Evolutionary conservation across 768 basidiomycete genomes (phyloP), one percentile per base, ranked within the genome.

Genomic region (Suillus cothurnatus): DNA sequence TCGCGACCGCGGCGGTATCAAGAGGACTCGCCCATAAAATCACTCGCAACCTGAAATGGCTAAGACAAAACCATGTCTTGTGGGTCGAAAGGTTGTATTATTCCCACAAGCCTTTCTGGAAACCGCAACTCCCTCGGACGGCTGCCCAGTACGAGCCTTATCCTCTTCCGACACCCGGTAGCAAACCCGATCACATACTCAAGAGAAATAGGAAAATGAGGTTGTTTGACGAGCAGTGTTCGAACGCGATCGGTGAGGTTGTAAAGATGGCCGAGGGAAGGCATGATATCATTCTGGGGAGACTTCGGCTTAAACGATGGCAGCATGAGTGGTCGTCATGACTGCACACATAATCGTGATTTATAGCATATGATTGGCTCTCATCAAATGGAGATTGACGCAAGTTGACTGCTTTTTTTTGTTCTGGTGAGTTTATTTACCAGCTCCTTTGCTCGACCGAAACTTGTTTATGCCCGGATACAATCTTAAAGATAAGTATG

Each of bases 21-120:
- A 84, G 89, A 32, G 91, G 91, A 17, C 75, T 90, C 17, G 74
- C 90, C 14, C 88, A 91, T 71, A 78, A 77, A 64, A 69, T 87
- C 7, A 86, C 88, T 7, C 82, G 82, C 21, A 91, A 91, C 69
- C 74, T 78, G 71, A 61, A 68, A 70, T 43, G 74, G 81, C 74
- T 81, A 75, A 69, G 68, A n/a, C 68, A 67, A 43, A 47, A 63
- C 19, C 71, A 67, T 63, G 67, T 45, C 74, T 71, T 36, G 52
- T 82, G 68, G 74, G 62, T 67, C 39, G 71, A 49, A 28, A 63
- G 34, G 63, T 71, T 58, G 39, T 75, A 68, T 62, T 69, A 64
- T 66, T 70, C 31, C 67, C 71, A 53, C 52, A 66, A 68, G 36
- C 56, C 62, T 32, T 57, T 58, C 34, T 86, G 85, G 86, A 75